These are phyloP conservation scores for Larix kaempferi DNA, from an alignment of 75 land plant species.

Conservation along the genomic window DNA sequence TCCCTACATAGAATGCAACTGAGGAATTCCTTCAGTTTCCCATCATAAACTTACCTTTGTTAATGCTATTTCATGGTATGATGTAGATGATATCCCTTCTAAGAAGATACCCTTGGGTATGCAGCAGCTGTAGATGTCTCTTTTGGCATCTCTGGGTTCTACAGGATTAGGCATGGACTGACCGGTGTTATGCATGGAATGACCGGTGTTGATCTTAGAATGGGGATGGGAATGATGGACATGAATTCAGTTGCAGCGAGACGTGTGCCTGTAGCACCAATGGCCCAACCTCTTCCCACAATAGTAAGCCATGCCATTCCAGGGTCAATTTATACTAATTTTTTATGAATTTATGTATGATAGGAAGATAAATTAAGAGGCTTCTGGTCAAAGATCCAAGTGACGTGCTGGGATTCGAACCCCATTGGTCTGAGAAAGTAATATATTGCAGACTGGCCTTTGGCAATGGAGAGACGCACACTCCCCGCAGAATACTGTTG, in stretches of 20 bases:
- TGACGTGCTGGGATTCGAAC: too few relatives aligned
- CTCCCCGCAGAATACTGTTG: too few relatives aligned
- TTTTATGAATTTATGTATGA: too few relatives aligned
- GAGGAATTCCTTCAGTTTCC: too few relatives aligned
- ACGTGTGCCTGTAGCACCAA: neutral
- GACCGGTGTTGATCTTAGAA: slow-evolving; percentile 8
- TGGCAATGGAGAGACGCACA: too few relatives aligned
- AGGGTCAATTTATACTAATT: neutral
- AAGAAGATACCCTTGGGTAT: slow-evolving; percentile 9
- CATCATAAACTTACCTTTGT: neutral
- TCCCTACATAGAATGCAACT: neutral
- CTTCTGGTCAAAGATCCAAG: too few relatives aligned
- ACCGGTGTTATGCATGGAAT: too few relatives aligned
- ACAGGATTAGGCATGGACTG: slow-evolving; percentile 7
- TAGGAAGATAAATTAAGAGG: too few relatives aligned
- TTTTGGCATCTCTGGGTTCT: slow-evolving; percentile 6
- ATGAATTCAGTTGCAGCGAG: slow-evolving; percentile 10
- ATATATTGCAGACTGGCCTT: too few relatives aligned
- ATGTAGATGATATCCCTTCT: too few relatives aligned
- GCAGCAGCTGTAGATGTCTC: slow-evolving; percentile 5
- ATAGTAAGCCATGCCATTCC: slow-evolving; percentile 2
- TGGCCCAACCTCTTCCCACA: neutral
- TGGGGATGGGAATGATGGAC: slow-evolving; percentile 12
- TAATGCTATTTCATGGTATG: too few relatives aligned
- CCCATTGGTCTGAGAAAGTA: too few relatives aligned